Conservation (phyloP, 352 stramenopile species). For the Globisporangium spiculum region DNA sequence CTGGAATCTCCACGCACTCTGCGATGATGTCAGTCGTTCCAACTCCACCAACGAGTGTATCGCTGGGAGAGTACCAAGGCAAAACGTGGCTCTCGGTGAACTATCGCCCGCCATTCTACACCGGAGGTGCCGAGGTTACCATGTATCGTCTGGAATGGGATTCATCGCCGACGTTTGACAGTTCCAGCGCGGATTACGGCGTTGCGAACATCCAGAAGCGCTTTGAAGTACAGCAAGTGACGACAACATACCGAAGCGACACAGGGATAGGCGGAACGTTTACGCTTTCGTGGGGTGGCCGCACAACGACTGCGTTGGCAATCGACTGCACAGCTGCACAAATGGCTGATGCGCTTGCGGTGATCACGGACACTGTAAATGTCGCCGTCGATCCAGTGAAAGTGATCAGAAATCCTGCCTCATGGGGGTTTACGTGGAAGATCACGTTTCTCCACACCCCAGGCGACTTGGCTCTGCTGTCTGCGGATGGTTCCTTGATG, state of each 20-base stretch:
- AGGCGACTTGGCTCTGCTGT: slow-evolving; percentile 87
- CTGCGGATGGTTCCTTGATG: slow-evolving; percentile 79
- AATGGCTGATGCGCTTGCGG: slow-evolving; percentile 76
- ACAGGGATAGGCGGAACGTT: slow-evolving; percentile 83
- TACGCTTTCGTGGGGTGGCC: slow-evolving; percentile 90
- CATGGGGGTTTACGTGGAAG: slow-evolving; percentile 90
- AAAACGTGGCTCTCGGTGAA: slow-evolving; percentile 73
- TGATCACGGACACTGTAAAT: slow-evolving; percentile 73
- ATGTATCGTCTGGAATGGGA: slow-evolving; percentile 94
- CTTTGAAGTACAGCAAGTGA: slow-evolving; percentile 91
- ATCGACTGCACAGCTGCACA: slow-evolving; percentile 67
- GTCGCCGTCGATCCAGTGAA: slow-evolving; percentile 76
- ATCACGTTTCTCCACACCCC: slow-evolving; percentile 89
- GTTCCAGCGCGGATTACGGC: slow-evolving; percentile 77
- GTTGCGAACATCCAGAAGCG: slow-evolving; percentile 83
- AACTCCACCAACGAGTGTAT: slow-evolving; percentile 65
- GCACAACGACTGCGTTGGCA: slow-evolving; percentile 50
- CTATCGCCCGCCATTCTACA: slow-evolving; percentile 81
- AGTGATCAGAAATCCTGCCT: slow-evolving; percentile 51
- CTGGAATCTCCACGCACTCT: slow-evolving; percentile 37
- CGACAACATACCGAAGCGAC: slow-evolving; percentile 58
- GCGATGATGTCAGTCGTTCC: slow-evolving; percentile 63
- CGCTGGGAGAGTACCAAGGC: slow-evolving; percentile 77
- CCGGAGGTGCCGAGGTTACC: slow-evolving; percentile 86
- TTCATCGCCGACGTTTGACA: slow-evolving; percentile 77